A percentile compares a stretch with the other conserved stretches of the same genome.
Conservation (phyloP, 345 rosid genomes). For the Citrus unshiu region DNA sequence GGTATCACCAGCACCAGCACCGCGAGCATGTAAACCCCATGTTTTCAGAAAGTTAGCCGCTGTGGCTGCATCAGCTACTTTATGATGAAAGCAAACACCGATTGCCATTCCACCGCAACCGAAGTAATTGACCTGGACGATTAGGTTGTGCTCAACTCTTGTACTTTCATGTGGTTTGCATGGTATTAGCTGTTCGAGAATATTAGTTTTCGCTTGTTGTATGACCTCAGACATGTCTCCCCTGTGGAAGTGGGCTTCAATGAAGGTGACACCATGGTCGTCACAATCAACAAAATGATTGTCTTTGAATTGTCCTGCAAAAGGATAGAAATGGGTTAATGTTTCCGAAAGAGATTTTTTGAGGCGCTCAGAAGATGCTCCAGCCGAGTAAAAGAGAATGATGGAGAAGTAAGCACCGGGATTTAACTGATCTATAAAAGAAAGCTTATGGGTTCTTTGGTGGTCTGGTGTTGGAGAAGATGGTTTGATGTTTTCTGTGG, state of each 20-base stretch:
- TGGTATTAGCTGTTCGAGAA: slow-evolving; percentile 15
- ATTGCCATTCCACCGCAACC: slow-evolving; percentile 29
- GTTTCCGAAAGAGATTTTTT: slow-evolving; percentile 21
- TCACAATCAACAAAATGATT: slow-evolving; percentile 19
- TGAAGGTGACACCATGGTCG: slow-evolving; percentile 18
- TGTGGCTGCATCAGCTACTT: slow-evolving; percentile 23
- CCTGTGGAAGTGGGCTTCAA: slow-evolving; percentile 4
- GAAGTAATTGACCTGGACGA: slow-evolving; percentile 23
- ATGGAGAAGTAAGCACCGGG: slow-evolving; percentile 18
- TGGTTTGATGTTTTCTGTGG: not conserved
- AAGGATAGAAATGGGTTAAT: slow-evolving; percentile 16
- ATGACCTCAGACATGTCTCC: slow-evolving; percentile 8
- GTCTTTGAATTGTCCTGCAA: slow-evolving; percentile 20
- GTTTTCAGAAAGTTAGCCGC: slow-evolving; percentile 5
- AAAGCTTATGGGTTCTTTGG: slow-evolving; percentile 25
- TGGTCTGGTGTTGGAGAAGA: slow-evolving; percentile 26
- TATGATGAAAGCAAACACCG: slow-evolving; percentile 14
- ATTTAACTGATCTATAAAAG: slow-evolving; percentile 23
- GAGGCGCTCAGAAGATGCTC: not conserved
- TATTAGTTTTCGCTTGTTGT: not conserved
- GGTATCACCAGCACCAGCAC: not conserved
- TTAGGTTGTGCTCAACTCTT: not conserved
- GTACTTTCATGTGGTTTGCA: not conserved
- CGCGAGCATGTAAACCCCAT: slow-evolving; percentile 18
- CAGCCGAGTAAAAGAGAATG: slow-evolving; percentile 19